Evolutionary conservation across 2,329 filamentous ascomycete genomes (phyloP), one percentile per base, ranked within the genome.

Genomic region (Mollisia scopiformis): DNA sequence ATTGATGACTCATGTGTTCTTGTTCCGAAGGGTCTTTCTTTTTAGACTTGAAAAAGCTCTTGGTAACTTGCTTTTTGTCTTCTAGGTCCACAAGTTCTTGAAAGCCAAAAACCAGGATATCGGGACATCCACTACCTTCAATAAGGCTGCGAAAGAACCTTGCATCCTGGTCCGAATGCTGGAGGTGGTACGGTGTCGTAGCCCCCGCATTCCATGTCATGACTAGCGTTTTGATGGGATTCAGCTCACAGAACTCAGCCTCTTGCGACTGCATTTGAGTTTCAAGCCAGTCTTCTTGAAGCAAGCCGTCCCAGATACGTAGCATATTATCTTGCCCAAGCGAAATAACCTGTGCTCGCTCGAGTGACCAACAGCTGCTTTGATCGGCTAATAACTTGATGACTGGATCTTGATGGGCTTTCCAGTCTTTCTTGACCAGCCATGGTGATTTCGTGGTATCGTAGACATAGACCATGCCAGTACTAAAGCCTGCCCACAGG

Each of bases 81-180:
- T 99, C 95, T 7, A 99, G 81, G 72, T 99, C 95, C 3, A 99
- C 95, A n/a, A 99, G 83, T 76, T 99, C 95, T 75, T 99, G 95
- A 75, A 99, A 99, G 1, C 93, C 94, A 79, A 99, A 99, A 0
- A 98, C 86, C 2, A 98, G 78, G 53, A 99, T 93, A 68, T 98
- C 95, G 0, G 95, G 92, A 7, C 90, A 87, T 39, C 89, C 84
- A 63, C 90, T 88, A n/a, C 84, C 85, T 65, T 88, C 85, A 27
- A 99, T 80, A 16, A 96, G 83, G 59, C 94, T 87, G 66, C 88
- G 87, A 71, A 98, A 90, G 74, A 98, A 98, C 46, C 83, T 82
- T 11, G 85, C 84, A 70, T 96, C 92, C 56, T 84, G 79, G 30
- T 86, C 83, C 1, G 86, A 86, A 64, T 91, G 86, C 57, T 90